A percentile compares a stretch with the other conserved stretches of the same genome.
phyloP scores from a whole-genome alignment of 2,329 filamentous ascomycete genomes.

The Neocatenulostroma microsporum region DNA sequence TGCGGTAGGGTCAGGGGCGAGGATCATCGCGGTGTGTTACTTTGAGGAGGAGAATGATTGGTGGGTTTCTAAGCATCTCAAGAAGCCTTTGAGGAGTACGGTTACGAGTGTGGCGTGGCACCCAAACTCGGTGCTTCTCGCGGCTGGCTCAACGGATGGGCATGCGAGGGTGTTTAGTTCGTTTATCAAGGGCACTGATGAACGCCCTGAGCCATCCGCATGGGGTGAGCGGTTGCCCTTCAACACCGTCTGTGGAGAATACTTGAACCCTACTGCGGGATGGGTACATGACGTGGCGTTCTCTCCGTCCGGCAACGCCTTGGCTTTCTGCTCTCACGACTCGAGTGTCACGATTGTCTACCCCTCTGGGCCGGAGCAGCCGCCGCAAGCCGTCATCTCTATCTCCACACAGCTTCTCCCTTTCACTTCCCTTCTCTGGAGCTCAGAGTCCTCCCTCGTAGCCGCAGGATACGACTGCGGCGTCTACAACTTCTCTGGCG shows the following conservation, averaged over 20 bases:
- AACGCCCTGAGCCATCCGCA: slow-evolving; percentile 71
- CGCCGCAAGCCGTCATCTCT: slow-evolving; percentile 81
- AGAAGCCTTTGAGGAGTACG: slow-evolving; percentile 97
- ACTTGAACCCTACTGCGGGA: slow-evolving; percentile 87
- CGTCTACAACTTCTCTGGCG: slow-evolving; percentile 79
- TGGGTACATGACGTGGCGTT: slow-evolving; percentile 95
- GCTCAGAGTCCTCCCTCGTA: slow-evolving; percentile 82
- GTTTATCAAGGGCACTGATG: slow-evolving; percentile 93
- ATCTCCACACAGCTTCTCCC: slow-evolving; percentile 84
- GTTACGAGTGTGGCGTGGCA: slow-evolving; percentile 95
- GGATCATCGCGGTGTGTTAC: slow-evolving; percentile 94
- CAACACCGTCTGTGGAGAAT: slow-evolving; percentile 97
- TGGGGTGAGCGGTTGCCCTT: slow-evolving; percentile 97
- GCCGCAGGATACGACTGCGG: slow-evolving; percentile 86
- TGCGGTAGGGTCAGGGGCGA: slow-evolving; percentile 89
- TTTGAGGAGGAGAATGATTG: slow-evolving; percentile 99
- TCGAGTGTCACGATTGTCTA: slow-evolving; percentile 96
- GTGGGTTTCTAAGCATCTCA: slow-evolving; percentile 99
- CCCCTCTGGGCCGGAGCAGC: slow-evolving; percentile 80
- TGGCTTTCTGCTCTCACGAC: slow-evolving; percentile 91
- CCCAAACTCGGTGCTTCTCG: slow-evolving; percentile 90
- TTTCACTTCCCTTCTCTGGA: slow-evolving; percentile 91
- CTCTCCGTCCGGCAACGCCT: slow-evolving; percentile 82
- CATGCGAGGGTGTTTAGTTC: slow-evolving; percentile 90
- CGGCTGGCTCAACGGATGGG: slow-evolving; percentile 92